Base-by-base conservation (phyloP, 1,139 yeast species). In the Suhomyces anneliseae region DNA sequence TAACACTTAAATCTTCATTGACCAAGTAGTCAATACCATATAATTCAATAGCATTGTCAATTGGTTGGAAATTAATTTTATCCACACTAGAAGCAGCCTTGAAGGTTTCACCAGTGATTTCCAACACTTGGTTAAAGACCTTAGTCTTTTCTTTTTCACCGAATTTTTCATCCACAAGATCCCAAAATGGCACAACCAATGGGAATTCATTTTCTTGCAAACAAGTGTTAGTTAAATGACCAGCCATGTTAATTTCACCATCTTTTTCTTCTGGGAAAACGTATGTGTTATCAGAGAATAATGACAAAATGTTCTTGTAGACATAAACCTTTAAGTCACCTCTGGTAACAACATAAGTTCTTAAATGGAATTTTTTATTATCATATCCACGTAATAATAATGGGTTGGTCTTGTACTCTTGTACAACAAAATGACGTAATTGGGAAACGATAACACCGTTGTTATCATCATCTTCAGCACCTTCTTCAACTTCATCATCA, bases 181-280 rank as follows among this genome's bases (percentile, higher is more conserved):
- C 64, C 74, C 86, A 82, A 57, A 89, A 86, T 52, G 86, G 86
- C 33, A 79, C 82, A 27, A 90, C 97, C 27, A 58, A 72, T 56
- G 67, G 74, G 53, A 53, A 62, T 41, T 58, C 71, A 46, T 58
- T 76, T 24, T 79, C 82, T 65, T 93, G 98, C 39, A 90, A 70
- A 69, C 99, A 93, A 0, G 99, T 93, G 61, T 93, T 93, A 34
- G 99, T 93, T 56, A 93, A 74, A 63, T 93, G 99, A 2, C 95
- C 86, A 0, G 67, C 68, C 70, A 87, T 74, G 33, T 77, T 74
- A 34, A 76, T 68, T 38, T 68, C 61, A 35, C 67, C 69, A 1
- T 57, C 60, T 4, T 57, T 64, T 4, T 58, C 61, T 3, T 50
- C 55, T 3, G 86, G 82, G 6, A 57, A 50, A 1, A 56, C 54